Base-by-base conservation (phyloP, 441 rosid species). In the Codiaeum variegatum region DNA sequence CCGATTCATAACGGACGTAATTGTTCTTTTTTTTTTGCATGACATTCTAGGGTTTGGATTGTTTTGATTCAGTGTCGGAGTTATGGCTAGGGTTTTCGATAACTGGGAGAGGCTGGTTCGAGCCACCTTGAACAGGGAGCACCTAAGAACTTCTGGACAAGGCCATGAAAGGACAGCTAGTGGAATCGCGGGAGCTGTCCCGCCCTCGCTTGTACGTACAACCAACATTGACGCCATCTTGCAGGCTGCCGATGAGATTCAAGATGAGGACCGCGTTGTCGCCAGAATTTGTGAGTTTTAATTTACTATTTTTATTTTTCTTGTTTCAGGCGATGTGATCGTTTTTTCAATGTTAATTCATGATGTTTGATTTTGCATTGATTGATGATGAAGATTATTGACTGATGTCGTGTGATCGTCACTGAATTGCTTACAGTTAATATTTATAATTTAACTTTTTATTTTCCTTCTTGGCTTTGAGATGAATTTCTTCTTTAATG, bases 231-330 rank as follows among this genome's bases (percentile, higher is more conserved):
- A 96, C 38, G 90, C 89, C 42, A 93, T 96, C 73, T 81, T 96
- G 66, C 97, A 91, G 77, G 93, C 96, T 23, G 99, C 99, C 7
- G 98, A 96, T 59, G 99, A 93, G 87, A 91, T 96, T 85, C 97
- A 93, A 74, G 80, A 76, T 0, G 97, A 90, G 73, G 87, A 96
- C 77, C 91, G 97, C 11, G 78, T 81, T 64, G 89, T 93, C 71
- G 96, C 97, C 10, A 83, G 99, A 79, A 91, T 96, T 72, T 72
- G 98, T 96, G 81, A 78, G 90, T 78, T 19, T 71, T 69, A 19
- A 11, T 71, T 40, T 36, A 9, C 40, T 38, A 38, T 1, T 13
- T 26, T 28, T 52, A 51, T 24, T 47, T 28, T 24, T 16, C 13
- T 1, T n/a, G 28, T 46, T 8, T 62, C 46, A 6, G 47, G 2